Evolutionary conservation across 495 filamentous ascomycete species (phyloP).

Genomic region (Aspergillus nanangensis): DNA sequence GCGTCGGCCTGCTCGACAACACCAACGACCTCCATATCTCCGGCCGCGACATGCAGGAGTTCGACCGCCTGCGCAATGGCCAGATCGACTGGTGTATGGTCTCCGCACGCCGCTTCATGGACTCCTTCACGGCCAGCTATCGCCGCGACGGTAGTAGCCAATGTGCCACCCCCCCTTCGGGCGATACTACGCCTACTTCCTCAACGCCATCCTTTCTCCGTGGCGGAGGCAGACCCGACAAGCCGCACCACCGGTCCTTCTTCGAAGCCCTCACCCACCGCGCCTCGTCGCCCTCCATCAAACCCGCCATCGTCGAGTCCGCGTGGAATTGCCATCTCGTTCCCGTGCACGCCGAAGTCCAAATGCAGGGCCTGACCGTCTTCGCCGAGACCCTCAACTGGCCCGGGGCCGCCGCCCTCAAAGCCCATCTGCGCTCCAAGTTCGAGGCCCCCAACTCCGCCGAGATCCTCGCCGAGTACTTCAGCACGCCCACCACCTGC

Average conservation of each 20-base stretch:
- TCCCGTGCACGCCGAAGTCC: conserved; percentile 36
- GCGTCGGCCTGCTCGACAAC: conserved; percentile 44
- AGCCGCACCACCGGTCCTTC: conserved; percentile 14
- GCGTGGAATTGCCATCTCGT: conserved; percentile 34
- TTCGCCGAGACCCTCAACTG: conserved; percentile 49
- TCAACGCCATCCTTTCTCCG: too few species aligned
- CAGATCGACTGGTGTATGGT: conserved; percentile 80
- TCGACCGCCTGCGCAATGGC: conserved; percentile 58
- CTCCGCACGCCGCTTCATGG: conserved; percentile 68
- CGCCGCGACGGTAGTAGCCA: not conserved
- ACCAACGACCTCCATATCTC: conserved; percentile 44
- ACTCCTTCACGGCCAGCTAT: conserved; percentile 54
- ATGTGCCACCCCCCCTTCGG: too few species aligned
- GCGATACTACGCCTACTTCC: too few species aligned
- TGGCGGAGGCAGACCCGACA: not conserved
- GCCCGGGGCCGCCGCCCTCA: conserved; percentile 39
- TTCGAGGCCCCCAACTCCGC: conserved; percentile 10
- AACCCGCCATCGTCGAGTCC: conserved; percentile 16
- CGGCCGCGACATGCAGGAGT: conserved; percentile 55
- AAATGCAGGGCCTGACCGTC: conserved; percentile 45
- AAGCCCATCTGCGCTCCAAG: conserved; percentile 13
- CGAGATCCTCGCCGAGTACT: conserved; percentile 6
- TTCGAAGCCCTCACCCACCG: conserved; percentile 23
- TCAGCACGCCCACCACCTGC: conserved; percentile 5
- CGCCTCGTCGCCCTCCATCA: conserved; percentile 3